These are phyloP conservation scores for Lactifluus echinatus DNA, from an alignment of 768 basidiomycete genomes.

Conservation along the genomic window DNA sequence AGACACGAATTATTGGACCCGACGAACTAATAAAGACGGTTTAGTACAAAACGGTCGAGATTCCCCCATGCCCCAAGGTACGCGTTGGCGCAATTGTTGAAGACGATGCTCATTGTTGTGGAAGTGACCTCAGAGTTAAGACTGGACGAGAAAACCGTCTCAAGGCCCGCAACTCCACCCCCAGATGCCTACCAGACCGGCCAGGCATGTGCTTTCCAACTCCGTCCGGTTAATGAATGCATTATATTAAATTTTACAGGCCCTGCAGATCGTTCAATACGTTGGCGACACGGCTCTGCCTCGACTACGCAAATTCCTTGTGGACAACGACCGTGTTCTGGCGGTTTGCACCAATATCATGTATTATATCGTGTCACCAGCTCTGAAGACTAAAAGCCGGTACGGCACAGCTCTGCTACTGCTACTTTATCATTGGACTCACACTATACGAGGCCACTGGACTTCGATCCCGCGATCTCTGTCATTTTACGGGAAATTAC, in stretches of 20 bases:
- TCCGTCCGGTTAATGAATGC: neutral
- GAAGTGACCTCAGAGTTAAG: slow-evolving; percentile 30
- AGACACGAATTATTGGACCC: slow-evolving; percentile 76
- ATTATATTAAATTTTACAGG: neutral
- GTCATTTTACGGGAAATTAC: slow-evolving; percentile 72
- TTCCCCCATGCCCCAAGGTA: slow-evolving; percentile 57
- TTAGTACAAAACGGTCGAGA: slow-evolving; percentile 57
- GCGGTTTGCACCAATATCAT: slow-evolving; percentile 76
- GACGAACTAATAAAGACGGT: slow-evolving; percentile 56
- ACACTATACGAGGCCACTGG: slow-evolving; percentile 53
- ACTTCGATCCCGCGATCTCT: slow-evolving; percentile 60
- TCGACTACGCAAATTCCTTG: slow-evolving; percentile 64
- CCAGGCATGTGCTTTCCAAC: slow-evolving; percentile 34
- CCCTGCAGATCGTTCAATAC: slow-evolving; percentile 56
- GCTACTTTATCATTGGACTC: neutral
- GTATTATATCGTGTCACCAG: slow-evolving; percentile 75
- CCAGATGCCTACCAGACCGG: slow-evolving; percentile 35
- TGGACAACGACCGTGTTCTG: slow-evolving; percentile 77
- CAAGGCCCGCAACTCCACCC: slow-evolving; percentile 34
- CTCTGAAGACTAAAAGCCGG: slow-evolving; percentile 71
- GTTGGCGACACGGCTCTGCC: slow-evolving; percentile 64
- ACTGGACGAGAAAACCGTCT: slow-evolving; percentile 54
- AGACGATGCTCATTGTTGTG: neutral
- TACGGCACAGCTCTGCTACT: slow-evolving; percentile 23
- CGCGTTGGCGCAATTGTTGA: slow-evolving; percentile 11